Percentiles rank a stretch among this genome's conserved stretches.
These are phyloP conservation scores for Solanum bulbocastanum DNA, from an alignment of 257 asterid genomes.

Conservation along the genomic window DNA sequence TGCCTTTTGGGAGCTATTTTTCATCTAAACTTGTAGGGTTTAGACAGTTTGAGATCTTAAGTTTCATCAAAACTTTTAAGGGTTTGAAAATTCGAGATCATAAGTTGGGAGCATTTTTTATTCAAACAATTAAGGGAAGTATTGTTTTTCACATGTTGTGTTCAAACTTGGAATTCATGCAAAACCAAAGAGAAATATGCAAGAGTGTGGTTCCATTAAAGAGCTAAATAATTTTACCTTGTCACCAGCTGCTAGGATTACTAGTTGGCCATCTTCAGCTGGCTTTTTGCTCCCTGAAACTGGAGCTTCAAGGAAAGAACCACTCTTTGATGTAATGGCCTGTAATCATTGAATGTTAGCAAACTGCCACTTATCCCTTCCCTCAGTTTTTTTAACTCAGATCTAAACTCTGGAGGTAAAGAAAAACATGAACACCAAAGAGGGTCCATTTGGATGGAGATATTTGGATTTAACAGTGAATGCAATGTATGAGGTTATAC, in stretches of 20 bases:
- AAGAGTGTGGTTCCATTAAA: neutral
- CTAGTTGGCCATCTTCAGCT: conserved; percentile 97
- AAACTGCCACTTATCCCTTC: neutral
- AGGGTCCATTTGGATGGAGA: neutral
- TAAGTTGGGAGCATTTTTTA: neutral
- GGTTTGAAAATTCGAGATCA: neutral
- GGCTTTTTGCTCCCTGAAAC: conserved; percentile 99
- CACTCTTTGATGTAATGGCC: conserved; percentile 81
- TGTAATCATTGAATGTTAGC: conserved; percentile 17
- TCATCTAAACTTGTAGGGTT: neutral
- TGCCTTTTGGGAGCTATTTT: neutral
- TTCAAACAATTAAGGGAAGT: neutral
- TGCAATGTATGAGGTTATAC: neutral
- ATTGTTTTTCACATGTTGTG: neutral
- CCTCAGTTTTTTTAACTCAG: neutral
- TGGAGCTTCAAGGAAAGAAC: conserved; percentile 82
- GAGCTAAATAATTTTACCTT: conserved; percentile 27
- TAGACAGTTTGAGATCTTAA: neutral
- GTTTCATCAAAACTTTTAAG: neutral
- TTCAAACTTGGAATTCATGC: neutral
- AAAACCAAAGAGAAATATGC: neutral
- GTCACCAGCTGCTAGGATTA: conserved; percentile 96
- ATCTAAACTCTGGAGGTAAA: neutral
- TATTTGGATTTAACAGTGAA: neutral
- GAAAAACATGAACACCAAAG: neutral